These are phyloP conservation scores for Lactarius indigo DNA, from an alignment of 768 basidiomycete species.

Conservation along the genomic window DNA sequence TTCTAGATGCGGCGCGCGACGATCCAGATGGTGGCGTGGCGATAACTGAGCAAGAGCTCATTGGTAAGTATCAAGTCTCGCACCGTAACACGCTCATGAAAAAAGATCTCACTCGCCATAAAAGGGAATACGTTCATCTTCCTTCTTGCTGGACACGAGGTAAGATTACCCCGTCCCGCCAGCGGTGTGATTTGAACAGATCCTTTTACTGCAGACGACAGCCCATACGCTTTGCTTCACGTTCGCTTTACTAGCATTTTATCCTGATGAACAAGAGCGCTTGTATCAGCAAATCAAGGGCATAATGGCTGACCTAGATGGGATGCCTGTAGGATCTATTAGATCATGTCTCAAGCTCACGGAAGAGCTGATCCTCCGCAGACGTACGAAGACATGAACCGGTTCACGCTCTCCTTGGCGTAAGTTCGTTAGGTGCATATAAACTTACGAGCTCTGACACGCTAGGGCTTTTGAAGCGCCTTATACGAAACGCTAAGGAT, in stretches of 20 bases:
- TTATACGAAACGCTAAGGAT: slow-evolving; percentile 50
- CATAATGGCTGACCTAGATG: slow-evolving; percentile 32
- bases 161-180: neutral
- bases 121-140: slow-evolving; percentile 33
- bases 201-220: slow-evolving; percentile 33
- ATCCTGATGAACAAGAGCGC: slow-evolving; percentile 41
- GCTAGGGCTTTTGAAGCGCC: slow-evolving; percentile 34
- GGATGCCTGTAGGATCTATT: slow-evolving; percentile 10
- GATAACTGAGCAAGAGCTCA: slow-evolving; percentile 28
- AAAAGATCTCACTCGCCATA: neutral
- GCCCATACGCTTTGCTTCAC: slow-evolving; percentile 38
- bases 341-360: neutral
- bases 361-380: neutral
- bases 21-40: slow-evolving; percentile 18
- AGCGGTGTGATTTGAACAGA: neutral
- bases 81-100: neutral
- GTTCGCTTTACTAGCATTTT: slow-evolving; percentile 41
- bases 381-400: slow-evolving; percentile 28
- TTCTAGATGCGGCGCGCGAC: slow-evolving; percentile 26
- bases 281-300: slow-evolving; percentile 36
- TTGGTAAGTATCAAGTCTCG: slow-evolving; percentile 10
- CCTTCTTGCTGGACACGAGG: slow-evolving; percentile 37
- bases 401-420: slow-evolving; percentile 25
- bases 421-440: neutral
- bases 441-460: neutral